These are phyloP conservation scores for Rhizopogon roseolus DNA, from an alignment of 768 basidiomycete genomes.

Conservation along the genomic window DNA sequence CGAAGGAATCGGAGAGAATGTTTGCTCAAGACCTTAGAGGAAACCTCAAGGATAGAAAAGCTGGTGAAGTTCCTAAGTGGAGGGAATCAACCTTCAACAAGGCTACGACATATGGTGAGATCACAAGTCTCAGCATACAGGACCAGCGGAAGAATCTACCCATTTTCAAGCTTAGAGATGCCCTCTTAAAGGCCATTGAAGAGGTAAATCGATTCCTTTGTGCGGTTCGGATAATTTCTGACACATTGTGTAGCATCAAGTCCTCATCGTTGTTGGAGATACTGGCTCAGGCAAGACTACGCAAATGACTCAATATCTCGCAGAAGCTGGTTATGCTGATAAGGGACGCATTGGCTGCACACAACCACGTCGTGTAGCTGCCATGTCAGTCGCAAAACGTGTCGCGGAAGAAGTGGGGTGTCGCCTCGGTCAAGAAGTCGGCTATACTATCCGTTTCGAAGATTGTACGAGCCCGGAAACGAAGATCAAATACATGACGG, in stretches of 20 bases:
- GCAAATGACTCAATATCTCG: conserved; percentile 98
- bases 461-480: conserved; percentile 99
- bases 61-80: conserved; percentile 84
- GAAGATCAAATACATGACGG: conserved; percentile 99
- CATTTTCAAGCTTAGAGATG: conserved; percentile 91
- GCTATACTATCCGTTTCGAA: conserved; percentile 98
- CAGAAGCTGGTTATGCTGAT: conserved; percentile 91
- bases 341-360: conserved; percentile 92
- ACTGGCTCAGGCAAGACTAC: conserved; percentile 99
- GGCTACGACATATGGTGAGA: conserved; percentile 92
- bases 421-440: conserved; percentile 94
- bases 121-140: conserved; percentile 84
- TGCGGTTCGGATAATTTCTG: conserved; percentile 4
- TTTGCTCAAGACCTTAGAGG: conserved; percentile 94
- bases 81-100: conserved; percentile 92
- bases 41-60: conserved; percentile 76
- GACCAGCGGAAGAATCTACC: conserved; percentile 90
- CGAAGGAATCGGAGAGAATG: conserved; percentile 74
- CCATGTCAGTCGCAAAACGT: conserved; percentile 98
- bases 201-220: conserved; percentile 54
- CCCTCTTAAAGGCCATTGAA: conserved; percentile 82
- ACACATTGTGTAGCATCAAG: conserved; percentile 53
- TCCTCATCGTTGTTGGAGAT: conserved; percentile 97
- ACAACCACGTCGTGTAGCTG: conserved; percentile 98
- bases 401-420: conserved; percentile 98